Conservation (phyloP, 2,329 filamentous ascomycete genomes). For the Pseudopyrenochaeta lycopersici region DNA sequence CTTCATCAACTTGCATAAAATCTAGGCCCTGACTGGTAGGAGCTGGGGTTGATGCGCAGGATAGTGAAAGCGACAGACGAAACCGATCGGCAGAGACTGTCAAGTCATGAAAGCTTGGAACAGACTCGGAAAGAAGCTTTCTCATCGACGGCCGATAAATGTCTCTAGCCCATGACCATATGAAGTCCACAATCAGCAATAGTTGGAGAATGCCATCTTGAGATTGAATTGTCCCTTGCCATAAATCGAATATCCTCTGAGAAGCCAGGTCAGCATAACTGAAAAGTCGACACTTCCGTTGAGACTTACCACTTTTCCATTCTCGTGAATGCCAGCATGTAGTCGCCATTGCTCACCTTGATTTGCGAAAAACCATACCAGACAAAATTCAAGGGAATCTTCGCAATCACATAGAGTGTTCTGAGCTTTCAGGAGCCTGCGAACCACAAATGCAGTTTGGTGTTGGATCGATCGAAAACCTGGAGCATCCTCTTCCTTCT, state of each 20-base stretch:
- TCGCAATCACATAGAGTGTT: conserved; percentile 3
- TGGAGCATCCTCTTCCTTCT: conserved; percentile 15
- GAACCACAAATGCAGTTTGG: conserved; percentile 24
- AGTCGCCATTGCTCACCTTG: conserved; percentile 27
- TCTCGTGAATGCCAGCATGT: conserved; percentile 10
- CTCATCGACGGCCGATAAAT: conserved; percentile 16
- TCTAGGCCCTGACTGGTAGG: not conserved
- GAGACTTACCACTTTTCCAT: conserved; percentile 12
- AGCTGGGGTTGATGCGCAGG: not conserved
- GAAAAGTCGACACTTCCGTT: not conserved
- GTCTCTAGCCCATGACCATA: conserved; percentile 28
- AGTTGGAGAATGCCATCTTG: conserved; percentile 26
- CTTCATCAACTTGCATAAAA: not conserved
- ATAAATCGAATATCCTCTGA: conserved; percentile 26
- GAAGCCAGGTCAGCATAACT: not conserved
- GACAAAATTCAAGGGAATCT: conserved; percentile 9
- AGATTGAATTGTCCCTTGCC: conserved; percentile 25
- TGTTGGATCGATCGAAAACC: conserved; percentile 19
- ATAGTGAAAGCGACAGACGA: conserved; percentile 3
- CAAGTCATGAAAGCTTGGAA: not conserved
- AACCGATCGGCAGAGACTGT: conserved; percentile 9
- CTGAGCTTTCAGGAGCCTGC: conserved; percentile 20
- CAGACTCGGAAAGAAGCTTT: not conserved
- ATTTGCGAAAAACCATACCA: conserved; percentile 30
- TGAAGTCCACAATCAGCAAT: conserved; percentile 25